Evolutionary conservation across 2,329 filamentous ascomycete genomes (phyloP), one percentile per base, ranked within the genome.

Genomic region (Aureobasidium sp.): DNA sequence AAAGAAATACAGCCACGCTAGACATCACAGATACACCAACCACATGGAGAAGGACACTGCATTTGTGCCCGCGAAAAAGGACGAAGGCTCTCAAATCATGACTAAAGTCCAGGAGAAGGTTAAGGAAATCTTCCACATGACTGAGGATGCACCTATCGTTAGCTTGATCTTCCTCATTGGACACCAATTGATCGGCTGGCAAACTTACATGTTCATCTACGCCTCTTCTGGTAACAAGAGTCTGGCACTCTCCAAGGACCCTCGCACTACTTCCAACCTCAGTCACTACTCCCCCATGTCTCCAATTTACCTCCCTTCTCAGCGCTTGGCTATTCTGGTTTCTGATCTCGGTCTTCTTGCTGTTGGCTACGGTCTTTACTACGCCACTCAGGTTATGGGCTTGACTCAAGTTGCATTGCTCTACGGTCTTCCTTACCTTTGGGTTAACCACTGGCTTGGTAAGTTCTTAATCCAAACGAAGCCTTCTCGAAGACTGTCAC

Each of bases 361-460:
- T 35, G 82, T 79, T 67, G 71, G 73, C 35, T 75, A 73, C 8
- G 76, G 73, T 10, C 74, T 88, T 45, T 84, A 81, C 69, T 74
- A 77, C 60, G 77, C 77, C 25, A 75, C 79, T 10, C 76, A 78
- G 66, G 71, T 77, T 29, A 74, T 85, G n/a, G 84, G 83, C 38
- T 76, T 74, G 64, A 78, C 78, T 67, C 85, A 79, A 45, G 77
- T 85, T 17, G 73, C 81, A 59, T 74, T 84, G 47, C 74, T 86
- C 17, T 88, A 87, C 70, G 75, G 78, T 29, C 76, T 86, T 37
- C 85, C 86, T 17, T 89, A 86, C 71, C 69, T 87, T 62, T 88
- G 85, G 85, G 80, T 86, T 35, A 84, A 88, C 75, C 82, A 87
- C 77, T 88, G 84, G 84, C 78, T 88, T 58, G 79, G 81, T 84